Percentiles rank a stretch among this genome's conserved stretches.
Conservation (phyloP, 192 early-diverging fungal genomes). For the Thoreauomyces humboldtii region DNA sequence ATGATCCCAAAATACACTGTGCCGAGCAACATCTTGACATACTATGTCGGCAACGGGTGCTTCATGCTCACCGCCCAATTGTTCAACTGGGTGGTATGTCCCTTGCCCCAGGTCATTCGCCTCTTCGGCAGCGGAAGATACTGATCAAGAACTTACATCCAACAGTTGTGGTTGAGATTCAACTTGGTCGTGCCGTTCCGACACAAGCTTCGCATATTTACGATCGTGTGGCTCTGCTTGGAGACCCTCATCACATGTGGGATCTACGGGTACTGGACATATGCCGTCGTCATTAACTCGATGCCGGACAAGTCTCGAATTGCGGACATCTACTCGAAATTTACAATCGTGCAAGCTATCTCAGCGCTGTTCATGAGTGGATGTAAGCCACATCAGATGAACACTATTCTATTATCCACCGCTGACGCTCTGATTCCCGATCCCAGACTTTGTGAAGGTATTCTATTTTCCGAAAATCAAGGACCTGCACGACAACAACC, state of each 20-base stretch:
- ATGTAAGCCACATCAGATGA: slow-evolving; percentile 2
- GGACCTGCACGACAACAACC: background rate
- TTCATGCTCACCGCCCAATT: background rate
- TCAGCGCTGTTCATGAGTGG: slow-evolving; percentile 12
- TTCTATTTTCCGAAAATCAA: slow-evolving; percentile 18
- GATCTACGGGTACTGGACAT: slow-evolving; percentile 13
- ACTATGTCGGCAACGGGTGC: slow-evolving; percentile 14
- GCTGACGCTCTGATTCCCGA: background rate
- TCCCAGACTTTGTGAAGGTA: slow-evolving; percentile 11
- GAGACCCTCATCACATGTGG: slow-evolving; percentile 1
- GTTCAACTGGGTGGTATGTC: slow-evolving; percentile 27
- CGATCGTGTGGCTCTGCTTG: slow-evolving; percentile 5
- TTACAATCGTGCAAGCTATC: slow-evolving; percentile 9
- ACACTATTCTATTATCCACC: too few relatives aligned
- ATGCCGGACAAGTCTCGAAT: background rate
- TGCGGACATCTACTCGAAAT: slow-evolving; percentile 1
- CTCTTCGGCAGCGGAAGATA: too few relatives aligned
- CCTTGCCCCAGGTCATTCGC: too few relatives aligned
- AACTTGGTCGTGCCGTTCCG: slow-evolving; percentile 19
- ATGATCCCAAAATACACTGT: background rate
- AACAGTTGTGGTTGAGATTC: too few relatives aligned
- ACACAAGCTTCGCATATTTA: background rate
- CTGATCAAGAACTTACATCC: too few relatives aligned
- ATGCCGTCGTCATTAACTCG: background rate
- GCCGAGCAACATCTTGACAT: background rate